Evolutionary conservation across 495 filamentous ascomycete species (phyloP), one percentile per base, ranked within the genome.

Genomic region (Talaromyces borbonicus): DNA sequence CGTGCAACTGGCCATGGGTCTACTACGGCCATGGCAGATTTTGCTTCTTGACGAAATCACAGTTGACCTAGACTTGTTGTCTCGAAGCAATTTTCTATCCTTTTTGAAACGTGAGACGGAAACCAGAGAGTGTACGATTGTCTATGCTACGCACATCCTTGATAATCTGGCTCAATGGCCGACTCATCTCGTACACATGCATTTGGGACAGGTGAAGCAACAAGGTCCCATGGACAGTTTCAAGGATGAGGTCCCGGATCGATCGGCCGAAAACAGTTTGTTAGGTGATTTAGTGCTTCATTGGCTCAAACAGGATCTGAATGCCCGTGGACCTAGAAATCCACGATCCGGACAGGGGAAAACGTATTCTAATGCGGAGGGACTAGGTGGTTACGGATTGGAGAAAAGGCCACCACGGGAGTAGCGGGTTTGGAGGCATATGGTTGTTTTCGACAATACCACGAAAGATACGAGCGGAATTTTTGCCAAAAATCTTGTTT

Each of bases 71-170:
- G 92, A 99, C 54, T 71, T 99, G 22, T 72, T 96, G 48, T 84
- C 77, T 24, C 72, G 92, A 9, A 76, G 75, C 48, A 82, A 88
- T 53, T 99, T 99, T 60, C 69, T 99, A n/a, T 62, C 68, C 2
- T 99, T 88, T 59, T 58, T 99, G 56, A 85, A 87, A 58, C 71
- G 72, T 16, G 92, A 99, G 74, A 96, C 92, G 0, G 83, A 89
- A 67, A 66, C 55, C 5, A 67, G 93, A 38, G 63, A 76, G 8
- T 95, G 88, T 58, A 95, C 92, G 2, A 84, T 99, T 52, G 90
- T 97, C 20, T 99, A 99, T 63, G 92, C 92, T 19, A 97, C 92
- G 15, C 92, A 99, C 60, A 95, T 99, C 43, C 61, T 99, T 54
- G 92, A 99, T 58, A 93, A 94, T 51, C 61, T 96, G 20, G 86